These are phyloP conservation scores for Trichosporon coremiiforme DNA, from an alignment of 1,284 basidiomycete genomes.

Conservation along the genomic window DNA sequence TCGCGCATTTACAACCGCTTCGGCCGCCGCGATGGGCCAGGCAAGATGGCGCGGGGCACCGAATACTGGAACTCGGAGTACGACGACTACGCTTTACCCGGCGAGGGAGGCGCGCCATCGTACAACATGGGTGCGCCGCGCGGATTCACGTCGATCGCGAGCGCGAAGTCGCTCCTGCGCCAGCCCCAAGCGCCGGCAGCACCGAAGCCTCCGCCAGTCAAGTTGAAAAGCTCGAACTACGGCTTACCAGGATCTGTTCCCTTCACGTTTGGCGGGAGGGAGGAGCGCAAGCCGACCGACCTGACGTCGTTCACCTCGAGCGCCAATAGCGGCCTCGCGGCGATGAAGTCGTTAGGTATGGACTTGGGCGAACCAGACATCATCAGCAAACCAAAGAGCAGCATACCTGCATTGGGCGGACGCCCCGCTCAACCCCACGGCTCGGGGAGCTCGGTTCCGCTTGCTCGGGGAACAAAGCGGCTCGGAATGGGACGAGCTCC, in stretches of 20 bases:
- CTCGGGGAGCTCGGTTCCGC: conserved; percentile 19
- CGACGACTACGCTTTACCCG: conserved; percentile 53
- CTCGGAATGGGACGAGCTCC: conserved; percentile 50
- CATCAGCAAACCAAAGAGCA: conserved; percentile 21
- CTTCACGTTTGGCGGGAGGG: conserved; percentile 43
- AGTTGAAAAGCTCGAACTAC: conserved; percentile 42
- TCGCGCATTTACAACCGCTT: conserved; percentile 40
- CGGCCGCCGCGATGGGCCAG: conserved; percentile 44
- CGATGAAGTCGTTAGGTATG: conserved; percentile 38
- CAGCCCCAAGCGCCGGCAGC: conserved; percentile 19
- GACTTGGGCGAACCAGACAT: conserved; percentile 10
- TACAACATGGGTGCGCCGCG: conserved; percentile 29
- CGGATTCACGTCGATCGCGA: conserved; percentile 25
- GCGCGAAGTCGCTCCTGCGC: conserved; percentile 26
- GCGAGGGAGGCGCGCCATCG: neutral
- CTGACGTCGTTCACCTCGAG: conserved; percentile 38
- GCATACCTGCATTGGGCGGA: neutral
- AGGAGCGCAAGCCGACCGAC: conserved; percentile 27
- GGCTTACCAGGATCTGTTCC: conserved; percentile 46
- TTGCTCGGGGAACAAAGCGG: conserved; percentile 47
- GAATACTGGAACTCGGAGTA: conserved; percentile 53
- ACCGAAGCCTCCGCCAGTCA: conserved; percentile 37
- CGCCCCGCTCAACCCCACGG: conserved; percentile 32
- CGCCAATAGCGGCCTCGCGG: conserved; percentile 38
- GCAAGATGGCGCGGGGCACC: conserved; percentile 46